Base-by-base conservation (phyloP, 768 basidiomycete genomes). In the Chalciporus chontae region DNA sequence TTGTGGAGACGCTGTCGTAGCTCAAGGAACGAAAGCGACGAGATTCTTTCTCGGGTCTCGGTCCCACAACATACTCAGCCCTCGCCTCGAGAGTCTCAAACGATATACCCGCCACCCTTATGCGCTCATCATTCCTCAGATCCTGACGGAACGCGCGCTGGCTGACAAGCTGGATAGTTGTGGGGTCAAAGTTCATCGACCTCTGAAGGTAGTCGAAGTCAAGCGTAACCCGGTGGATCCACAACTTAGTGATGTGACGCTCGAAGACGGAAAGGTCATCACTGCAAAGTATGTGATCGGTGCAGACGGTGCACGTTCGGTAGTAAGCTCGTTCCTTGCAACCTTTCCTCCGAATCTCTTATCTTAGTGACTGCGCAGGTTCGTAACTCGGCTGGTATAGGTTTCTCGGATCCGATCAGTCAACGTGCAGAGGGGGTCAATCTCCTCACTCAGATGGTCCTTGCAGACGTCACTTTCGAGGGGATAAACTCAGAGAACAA, bases 241-340 rank as follows among this genome's bases (percentile, higher is more conserved):
- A 8, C 57, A 57, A 17, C 29, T 71, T 14, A 64, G 59, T 9
- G 67, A 74, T 18, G 76, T 76, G 14, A 54, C 57, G 0, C 78
- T 80, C 51, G 74, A 78, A 17, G 67, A 71, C 38, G 77, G 77
- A 1, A 56, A 37, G 67, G 62, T 68, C 8, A 63, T 80, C 14
- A 69, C 63, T 2, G 65, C 79, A 8, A 71, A 66, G 34, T 79
- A 78, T 55, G 73, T 81, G 2, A 57, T 81, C 26, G 79, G 76
- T 27, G 77, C 80, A 3, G 79, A 81, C 56, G 80, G 80, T 10
- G 66, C 76, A 6, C 69, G 60, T 47, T 80, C 78, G 1, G 58
- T 65, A 11, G 79, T 78, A 58, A 37, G 69, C 60, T 34, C 8
- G n/a, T 19, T 24, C 5, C 40, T 46, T 13, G 21, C n/a, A n/a